These are phyloP conservation scores for Cyclocybe aegerita DNA, from an alignment of 768 basidiomycete genomes.

Conservation along the genomic window DNA sequence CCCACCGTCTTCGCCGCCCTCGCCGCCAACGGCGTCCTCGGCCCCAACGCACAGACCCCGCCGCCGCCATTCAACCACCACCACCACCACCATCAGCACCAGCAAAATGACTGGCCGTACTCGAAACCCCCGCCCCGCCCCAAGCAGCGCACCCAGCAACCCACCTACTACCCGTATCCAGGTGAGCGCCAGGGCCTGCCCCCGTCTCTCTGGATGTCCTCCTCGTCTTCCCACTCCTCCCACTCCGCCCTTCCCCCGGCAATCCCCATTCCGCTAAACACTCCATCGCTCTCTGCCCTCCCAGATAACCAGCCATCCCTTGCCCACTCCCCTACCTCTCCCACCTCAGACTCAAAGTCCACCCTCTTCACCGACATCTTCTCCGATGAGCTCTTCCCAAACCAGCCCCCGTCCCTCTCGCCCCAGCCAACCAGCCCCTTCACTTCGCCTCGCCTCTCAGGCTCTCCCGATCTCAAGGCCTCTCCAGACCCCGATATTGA, in stretches of 20 bases:
- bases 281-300: conserved; percentile 35
- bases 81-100: conserved; percentile 18
- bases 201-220: conserved; percentile 86
- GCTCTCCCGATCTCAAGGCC: conserved; percentile 67
- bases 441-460: conserved; percentile 64
- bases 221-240: conserved; percentile 38
- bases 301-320: conserved; percentile 36
- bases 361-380: conserved; percentile 70
- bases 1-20: conserved; percentile 61
- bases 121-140: not conserved
- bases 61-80: not conserved
- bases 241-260: conserved; percentile 37
- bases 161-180: conserved; percentile 40
- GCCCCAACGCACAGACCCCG: conserved; percentile 28
- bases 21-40: conserved; percentile 58
- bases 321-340: conserved; percentile 38
- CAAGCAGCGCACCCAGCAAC: too few relatives aligned
- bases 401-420: conserved; percentile 33
- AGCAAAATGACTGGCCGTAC: conserved; percentile 10
- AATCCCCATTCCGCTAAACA: conserved; percentile 32
- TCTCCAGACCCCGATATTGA: conserved; percentile 48
- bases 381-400: conserved; percentile 62
- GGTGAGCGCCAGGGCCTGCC: conserved; percentile 57
- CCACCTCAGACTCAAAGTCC: conserved; percentile 55
- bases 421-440: conserved; percentile 51